Evolutionary conservation across 2,329 filamentous ascomycete genomes (phyloP), one percentile per base, ranked within the genome.

Genomic region (Diaporthe sp.): DNA sequence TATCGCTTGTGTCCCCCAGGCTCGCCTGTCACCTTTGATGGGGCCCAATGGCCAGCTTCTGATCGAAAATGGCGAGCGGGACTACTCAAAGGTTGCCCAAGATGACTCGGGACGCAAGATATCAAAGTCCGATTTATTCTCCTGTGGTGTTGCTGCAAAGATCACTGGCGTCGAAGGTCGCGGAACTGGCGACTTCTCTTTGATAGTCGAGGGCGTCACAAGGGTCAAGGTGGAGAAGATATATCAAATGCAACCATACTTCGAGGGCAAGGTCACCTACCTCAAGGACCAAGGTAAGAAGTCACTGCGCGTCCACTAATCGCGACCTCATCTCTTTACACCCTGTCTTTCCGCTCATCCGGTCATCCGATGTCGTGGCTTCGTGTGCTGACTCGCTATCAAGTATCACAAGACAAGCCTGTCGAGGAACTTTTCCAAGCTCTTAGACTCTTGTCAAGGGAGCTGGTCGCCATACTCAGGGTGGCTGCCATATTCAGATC

Each of bases 1-100:
- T 12, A 92, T 98, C 78, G 95, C 94, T 72, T 98, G 96, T 83
- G 92, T 98, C 73, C 97, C 97, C 28, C 88, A 98, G 76, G 93
- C 89, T 78, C 55, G 62, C 39, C 46, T 59, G 12, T 97, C 95
- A 68, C 92, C 93, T 5, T 89, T 93, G 34, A 88, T 98, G 37
- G 92, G 92, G 75, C 88, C 89, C 39, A 92, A 95, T 81, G 95
- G 95, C 59, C 93, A 96, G 83, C 90, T 92, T 74, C 88, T 98
- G 78, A 90, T 97, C 73, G 91, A 93, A 72, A 89, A 92, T 81
- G 90, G 89, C 53, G 89, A 90, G 34, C 85, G 87, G 55, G 87
- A 88, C 77, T 87, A 89, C 78, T 83, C 84, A 58, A 78, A 82
- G 31, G 85, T 86, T 74, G 82, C 83, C 53, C 82, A 85, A 28